Base-by-base conservation (phyloP, 108 stramenopile genomes). In the Fragilariopsis cylindrus region DNA sequence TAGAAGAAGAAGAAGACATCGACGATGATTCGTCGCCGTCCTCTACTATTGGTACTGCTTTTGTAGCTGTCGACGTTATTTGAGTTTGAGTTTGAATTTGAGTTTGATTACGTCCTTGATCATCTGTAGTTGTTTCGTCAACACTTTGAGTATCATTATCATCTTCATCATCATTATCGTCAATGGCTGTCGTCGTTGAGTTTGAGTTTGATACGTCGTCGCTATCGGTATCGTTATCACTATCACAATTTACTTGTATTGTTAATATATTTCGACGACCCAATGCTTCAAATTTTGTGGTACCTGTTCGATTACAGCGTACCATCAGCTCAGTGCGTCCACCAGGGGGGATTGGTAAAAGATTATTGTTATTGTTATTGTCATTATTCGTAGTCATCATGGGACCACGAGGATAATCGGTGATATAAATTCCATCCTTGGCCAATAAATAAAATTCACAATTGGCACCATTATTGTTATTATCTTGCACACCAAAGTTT, bases 401-500 rank as follows among this genome's bases (percentile, higher is more conserved):
- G 21, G 21, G n/a, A 11, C 11, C 15, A 11, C 68, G 16, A n/a
- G 60, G 69, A 21, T 21, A 64, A 41, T 57, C 44, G 57, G 52
- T 13, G 15, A 70, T 9, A 53, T 71, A 68, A 30, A 68, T 57
- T 16, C 68, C 76, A 65, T 60, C 76, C 40, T 78, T 74, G 71
- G 58, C 71, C 7, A 71, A n/a, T 21, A 67, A 2, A 15, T 41
- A 44, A 41, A 54, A 39, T 70, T 70, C 71, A 72, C 70, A 70
- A 9, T 50, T 71, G 9, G 50, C 50, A 13, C 9, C 13, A 16
- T 52, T 13, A 13, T 52, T 52, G 1, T 13, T 13, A 2, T 52
- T 13, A 13, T 12, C 11, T 8, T 8, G 8, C 7, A 72, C 8
- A 63, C 60, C 13, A 19, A 54, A 40, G 13, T 68, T 7, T 9